Evolutionary conservation across 2,329 filamentous ascomycete genomes (phyloP).

Genomic region (Penicillium sp.): DNA sequence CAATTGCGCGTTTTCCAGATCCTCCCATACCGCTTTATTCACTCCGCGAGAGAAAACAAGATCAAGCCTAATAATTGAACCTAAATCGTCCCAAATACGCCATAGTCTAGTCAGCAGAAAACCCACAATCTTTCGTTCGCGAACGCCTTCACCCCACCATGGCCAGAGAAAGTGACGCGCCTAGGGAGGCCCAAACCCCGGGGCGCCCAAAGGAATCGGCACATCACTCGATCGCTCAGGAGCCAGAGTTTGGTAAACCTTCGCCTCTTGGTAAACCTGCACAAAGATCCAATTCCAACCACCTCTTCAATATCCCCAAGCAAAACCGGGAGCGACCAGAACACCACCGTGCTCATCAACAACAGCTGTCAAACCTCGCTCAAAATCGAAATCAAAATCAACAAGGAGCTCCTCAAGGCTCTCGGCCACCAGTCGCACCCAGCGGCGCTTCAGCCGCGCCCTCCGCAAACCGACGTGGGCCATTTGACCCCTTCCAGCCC

Average conservation of each 20-base stretch:
- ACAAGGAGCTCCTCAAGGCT: slow-evolving; percentile 9
- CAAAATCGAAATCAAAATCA: slow-evolving; percentile 8
- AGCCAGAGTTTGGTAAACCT: slow-evolving; percentile 59
- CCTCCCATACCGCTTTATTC: neutral
- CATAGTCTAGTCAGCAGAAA: neutral
- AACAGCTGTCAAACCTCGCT: slow-evolving; percentile 13
- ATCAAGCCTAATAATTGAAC: neutral
- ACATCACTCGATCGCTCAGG: slow-evolving; percentile 35
- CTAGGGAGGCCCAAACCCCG: slow-evolving; percentile 36
- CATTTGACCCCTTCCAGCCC: slow-evolving; percentile 43
- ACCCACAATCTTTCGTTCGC: neutral
- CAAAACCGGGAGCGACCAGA: slow-evolving; percentile 50
- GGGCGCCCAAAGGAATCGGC: slow-evolving; percentile 37
- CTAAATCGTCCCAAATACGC: neutral
- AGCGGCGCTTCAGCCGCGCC: slow-evolving; percentile 17
- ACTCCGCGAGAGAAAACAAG: neutral
- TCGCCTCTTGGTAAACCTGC: slow-evolving; percentile 52
- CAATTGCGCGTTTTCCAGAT: neutral
- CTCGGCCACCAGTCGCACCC: slow-evolving; percentile 22
- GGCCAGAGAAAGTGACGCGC: slow-evolving; percentile 54
- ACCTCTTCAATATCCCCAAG: slow-evolving; percentile 55
- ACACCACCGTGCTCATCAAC: slow-evolving; percentile 44
- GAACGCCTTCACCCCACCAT: slow-evolving; percentile 31
- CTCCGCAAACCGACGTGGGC: slow-evolving; percentile 29
- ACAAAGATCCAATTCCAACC: slow-evolving; percentile 46